Base-by-base conservation (phyloP, 2,329 filamentous ascomycete genomes). In the Aureobasidium zeae region DNA sequence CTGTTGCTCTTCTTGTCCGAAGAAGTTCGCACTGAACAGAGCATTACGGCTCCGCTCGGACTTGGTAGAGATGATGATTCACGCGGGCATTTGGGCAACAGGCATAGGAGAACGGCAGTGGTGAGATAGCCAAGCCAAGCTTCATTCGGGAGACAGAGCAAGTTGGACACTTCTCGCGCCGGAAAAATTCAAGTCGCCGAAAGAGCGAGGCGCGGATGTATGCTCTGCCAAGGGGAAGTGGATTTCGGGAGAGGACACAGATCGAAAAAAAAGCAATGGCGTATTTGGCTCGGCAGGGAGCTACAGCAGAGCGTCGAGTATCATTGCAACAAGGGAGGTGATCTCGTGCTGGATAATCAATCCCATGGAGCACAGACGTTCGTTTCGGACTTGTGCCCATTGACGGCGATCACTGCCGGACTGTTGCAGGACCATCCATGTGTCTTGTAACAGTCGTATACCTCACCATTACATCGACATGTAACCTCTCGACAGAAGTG, bases 1-100 rank as follows among this genome's bases (percentile, higher is more conserved):
- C 12, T 30, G 30, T 33, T 33, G 39, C 26, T 29, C 12, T n/a
- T 22, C 16, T 21, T 28, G 16, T 43, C 34, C 39, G 39, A 30
- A 43, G 39, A 30, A 34, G 25, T 17, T 43, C 21, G 21, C 39
- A 43, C 17, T 43, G 39, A 43, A n/a, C 34, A 43, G 39, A 33
- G 28, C 21, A 26, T 24, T 22, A 26, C 39, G 39, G 39, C 39
- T 43, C 39, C 39, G 34, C 39, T 34, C 39, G 30, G 22, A 22
- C 12, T n/a, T 32, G 29, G 21, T 33, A 33, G 39, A 43, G 16
- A 17, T 24, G 21, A 21, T 43, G 24, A 21, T 28, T 28, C 39
- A 43, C 12, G 34, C 39, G 34, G 28, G 39, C 39, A 43, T 30
- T n/a, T 43, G 39, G 30, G 30, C 39, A 43, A 6, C 28, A 20